These are phyloP conservation scores for Dryas integrifolia DNA, from an alignment of 331 rosid species.

Conservation along the genomic window DNA sequence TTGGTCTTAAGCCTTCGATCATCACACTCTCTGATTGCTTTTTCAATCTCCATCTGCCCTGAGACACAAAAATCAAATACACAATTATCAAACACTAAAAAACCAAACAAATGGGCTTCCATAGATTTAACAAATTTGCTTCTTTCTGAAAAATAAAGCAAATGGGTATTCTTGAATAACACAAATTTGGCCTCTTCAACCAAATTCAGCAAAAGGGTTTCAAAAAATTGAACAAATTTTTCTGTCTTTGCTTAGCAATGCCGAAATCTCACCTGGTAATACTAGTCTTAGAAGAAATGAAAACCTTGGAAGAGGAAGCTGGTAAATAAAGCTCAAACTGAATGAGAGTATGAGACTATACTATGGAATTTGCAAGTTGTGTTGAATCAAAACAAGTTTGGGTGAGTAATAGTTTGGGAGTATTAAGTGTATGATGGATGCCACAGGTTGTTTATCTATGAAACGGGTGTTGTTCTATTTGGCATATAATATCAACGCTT, in stretches of 20 bases:
- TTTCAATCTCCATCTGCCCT: slow-evolving; percentile 87
- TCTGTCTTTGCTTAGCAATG: slow-evolving; percentile 15
- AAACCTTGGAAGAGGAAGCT: slow-evolving; percentile 20
- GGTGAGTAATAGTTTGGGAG: slow-evolving; percentile 29
- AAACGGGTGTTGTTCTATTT: slow-evolving; percentile 6
- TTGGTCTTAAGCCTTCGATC: slow-evolving; percentile 94
- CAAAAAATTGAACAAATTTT: slow-evolving; percentile 6
- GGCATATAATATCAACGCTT: neutral
- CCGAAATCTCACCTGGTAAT: slow-evolving; percentile 26
- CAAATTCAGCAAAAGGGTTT: slow-evolving; percentile 22
- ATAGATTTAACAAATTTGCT: slow-evolving; percentile 22
- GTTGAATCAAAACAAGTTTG: slow-evolving; percentile 23
- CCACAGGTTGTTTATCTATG: slow-evolving; percentile 44
- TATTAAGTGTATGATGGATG: slow-evolving; percentile 34
- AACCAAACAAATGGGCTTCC: slow-evolving; percentile 5
- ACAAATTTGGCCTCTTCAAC: neutral
- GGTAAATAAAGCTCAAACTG: slow-evolving; percentile 9
- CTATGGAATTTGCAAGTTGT: neutral
- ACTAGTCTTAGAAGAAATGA: slow-evolving; percentile 8
- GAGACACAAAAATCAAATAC: slow-evolving; percentile 8
- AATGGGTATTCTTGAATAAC: slow-evolving; percentile 24
- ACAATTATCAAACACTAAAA: slow-evolving; percentile 18
- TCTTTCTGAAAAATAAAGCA: slow-evolving; percentile 6
- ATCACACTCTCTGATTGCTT: slow-evolving; percentile 71
- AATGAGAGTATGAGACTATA: slow-evolving; percentile 5